Percentiles rank a stretch among this genome's conserved stretches.
phyloP scores from a whole-genome alignment of 805 yeast species.

The Candida anglica region DNA sequence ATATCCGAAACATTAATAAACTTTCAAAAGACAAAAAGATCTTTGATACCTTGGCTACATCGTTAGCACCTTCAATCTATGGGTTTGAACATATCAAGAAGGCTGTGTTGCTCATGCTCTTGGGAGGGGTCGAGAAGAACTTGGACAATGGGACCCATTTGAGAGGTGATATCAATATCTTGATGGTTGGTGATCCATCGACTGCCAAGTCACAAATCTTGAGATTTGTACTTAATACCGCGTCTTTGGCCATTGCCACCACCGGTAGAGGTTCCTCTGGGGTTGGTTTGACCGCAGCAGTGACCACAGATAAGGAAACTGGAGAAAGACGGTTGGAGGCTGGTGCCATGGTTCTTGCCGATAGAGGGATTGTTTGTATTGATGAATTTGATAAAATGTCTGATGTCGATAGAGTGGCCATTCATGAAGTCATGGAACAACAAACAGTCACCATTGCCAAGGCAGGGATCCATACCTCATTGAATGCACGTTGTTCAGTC shows the following conservation, averaged over 20 bases:
- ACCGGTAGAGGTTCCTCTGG: slow-evolving; percentile 99
- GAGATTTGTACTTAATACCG: slow-evolving; percentile 91
- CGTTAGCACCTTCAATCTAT: slow-evolving; percentile 93
- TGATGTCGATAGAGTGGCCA: slow-evolving; percentile 94
- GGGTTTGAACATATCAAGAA: slow-evolving; percentile 89
- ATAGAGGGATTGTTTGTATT: slow-evolving; percentile 94
- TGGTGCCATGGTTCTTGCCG: slow-evolving; percentile 99
- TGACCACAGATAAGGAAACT: slow-evolving; percentile 91
- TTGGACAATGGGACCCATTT: slow-evolving; percentile 92
- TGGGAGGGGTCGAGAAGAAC: slow-evolving; percentile 94
- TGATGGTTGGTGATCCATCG: slow-evolving; percentile 98
- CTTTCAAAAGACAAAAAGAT: slow-evolving; percentile 67
- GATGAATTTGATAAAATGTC: slow-evolving; percentile 99
- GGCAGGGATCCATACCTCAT: slow-evolving; percentile 95
- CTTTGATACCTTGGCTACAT: slow-evolving; percentile 75
- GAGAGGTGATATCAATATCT: slow-evolving; percentile 93
- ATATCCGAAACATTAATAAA: slow-evolving; percentile 81
- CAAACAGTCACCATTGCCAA: slow-evolving; percentile 97
- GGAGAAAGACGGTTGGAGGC: slow-evolving; percentile 97
- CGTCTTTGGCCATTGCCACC: slow-evolving; percentile 92
- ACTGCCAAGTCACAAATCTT: slow-evolving; percentile 97
- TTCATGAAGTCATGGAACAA: slow-evolving; percentile 99
- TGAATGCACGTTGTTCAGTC: slow-evolving; percentile 95
- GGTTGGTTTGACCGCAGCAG: slow-evolving; percentile 99
- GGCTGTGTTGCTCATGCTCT: slow-evolving; percentile 83